Evolutionary conservation across 768 basidiomycete genomes (phyloP).

Genomic region (Auriscalpium vulgare): DNA sequence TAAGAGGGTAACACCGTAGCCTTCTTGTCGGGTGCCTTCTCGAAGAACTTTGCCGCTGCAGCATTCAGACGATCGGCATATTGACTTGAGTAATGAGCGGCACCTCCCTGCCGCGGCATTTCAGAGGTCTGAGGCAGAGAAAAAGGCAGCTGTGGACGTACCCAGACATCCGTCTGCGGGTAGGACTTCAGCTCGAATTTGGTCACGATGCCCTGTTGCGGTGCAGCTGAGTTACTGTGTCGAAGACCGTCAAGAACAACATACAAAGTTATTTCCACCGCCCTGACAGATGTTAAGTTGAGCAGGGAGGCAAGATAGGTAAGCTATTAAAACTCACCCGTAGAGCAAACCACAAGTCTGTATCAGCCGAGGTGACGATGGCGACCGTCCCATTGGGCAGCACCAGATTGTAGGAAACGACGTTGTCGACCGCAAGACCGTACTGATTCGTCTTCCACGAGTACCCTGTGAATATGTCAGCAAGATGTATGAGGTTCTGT

Average conservation of each 20-base stretch:
- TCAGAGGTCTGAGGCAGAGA: too few species aligned
- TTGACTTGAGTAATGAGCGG: too few species aligned
- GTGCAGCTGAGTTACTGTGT: too few species aligned
- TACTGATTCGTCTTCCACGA: slow-evolving; percentile 18
- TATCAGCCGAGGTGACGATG: not conserved
- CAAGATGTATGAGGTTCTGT: not conserved
- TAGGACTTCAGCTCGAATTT: slow-evolving; percentile 3
- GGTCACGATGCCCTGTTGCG: slow-evolving; percentile 4
- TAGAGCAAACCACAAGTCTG: slow-evolving; percentile 8
- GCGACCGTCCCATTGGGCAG: slow-evolving; percentile 20
- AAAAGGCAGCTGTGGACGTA: not conserved
- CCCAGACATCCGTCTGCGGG: slow-evolving; percentile 5
- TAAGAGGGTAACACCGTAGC: too few species aligned
- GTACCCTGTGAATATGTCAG: slow-evolving; percentile 17
- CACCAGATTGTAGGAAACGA: slow-evolving; percentile 21
- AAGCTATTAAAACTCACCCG: not conserved
- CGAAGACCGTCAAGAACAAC: not conserved
- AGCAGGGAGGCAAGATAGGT: too few species aligned
- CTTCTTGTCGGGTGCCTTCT: too few species aligned
- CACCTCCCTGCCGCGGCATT: not conserved
- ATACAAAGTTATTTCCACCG: slow-evolving; percentile 7
- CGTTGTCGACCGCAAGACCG: slow-evolving; percentile 22
- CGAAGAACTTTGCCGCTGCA: too few species aligned
- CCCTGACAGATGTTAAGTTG: not conserved
- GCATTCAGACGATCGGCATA: too few species aligned